Evolutionary conservation across 2,329 filamentous ascomycete species (phyloP).

Genomic region (Drechslerella coelobrocha): DNA sequence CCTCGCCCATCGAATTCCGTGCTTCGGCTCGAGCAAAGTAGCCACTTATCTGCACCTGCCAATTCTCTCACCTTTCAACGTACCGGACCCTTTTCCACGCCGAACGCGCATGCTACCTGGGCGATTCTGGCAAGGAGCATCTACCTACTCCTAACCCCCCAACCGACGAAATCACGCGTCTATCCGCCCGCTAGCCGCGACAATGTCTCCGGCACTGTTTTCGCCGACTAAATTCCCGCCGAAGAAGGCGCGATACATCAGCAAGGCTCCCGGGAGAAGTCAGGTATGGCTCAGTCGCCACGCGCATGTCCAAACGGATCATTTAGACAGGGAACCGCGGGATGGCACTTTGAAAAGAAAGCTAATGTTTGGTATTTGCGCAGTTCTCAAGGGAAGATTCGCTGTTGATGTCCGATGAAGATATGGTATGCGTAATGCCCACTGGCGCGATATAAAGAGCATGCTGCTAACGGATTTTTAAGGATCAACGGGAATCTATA

Average conservation of each 20-base stretch:
- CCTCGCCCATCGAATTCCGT: background rate
- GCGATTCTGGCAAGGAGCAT: slow-evolving; percentile 15
- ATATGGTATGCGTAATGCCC: slow-evolving; percentile 25
- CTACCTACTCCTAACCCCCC: slow-evolving; percentile 33
- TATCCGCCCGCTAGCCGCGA: slow-evolving; percentile 17
- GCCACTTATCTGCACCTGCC: background rate
- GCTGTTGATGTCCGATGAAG: slow-evolving; percentile 47
- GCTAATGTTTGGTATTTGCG: slow-evolving; percentile 11
- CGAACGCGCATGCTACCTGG: background rate
- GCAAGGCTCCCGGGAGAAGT: slow-evolving; percentile 6
- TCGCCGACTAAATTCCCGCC: slow-evolving; percentile 36
- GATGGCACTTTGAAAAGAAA: background rate
- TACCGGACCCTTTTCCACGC: background rate
- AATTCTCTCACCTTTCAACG: background rate
- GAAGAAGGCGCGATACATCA: slow-evolving; percentile 25
- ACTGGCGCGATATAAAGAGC: background rate
- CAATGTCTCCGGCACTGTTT: slow-evolving; percentile 42
- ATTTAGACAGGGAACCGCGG: background rate
- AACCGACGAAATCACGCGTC: slow-evolving; percentile 44
- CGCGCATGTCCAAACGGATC: background rate
- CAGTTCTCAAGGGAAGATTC: slow-evolving; percentile 47
- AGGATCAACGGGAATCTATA: slow-evolving; percentile 40
- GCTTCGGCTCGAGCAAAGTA: background rate
- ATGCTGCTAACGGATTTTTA: background rate
- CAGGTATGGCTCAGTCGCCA: slow-evolving; percentile 16